Evolutionary conservation across 176 grass and related monocot genomes (phyloP).

Genomic region (Tillandsia leiboldiana): DNA sequence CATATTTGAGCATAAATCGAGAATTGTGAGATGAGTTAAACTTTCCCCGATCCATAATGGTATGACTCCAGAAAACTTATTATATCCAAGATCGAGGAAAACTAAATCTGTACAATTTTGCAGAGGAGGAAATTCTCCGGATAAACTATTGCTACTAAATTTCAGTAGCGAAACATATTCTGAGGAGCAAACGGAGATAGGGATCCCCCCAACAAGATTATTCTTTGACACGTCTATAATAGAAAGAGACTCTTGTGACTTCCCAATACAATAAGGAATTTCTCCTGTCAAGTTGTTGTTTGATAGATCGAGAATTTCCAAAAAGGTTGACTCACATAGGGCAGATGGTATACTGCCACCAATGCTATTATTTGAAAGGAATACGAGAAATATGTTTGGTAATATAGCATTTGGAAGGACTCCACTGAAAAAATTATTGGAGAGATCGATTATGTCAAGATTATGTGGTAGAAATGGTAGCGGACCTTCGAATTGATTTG

Average conservation of each 20-base stretch:
- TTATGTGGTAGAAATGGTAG: not conserved
- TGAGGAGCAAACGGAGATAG: no score
- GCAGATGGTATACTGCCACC: no score
- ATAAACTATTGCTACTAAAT: not conserved
- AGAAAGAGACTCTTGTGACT: not conserved
- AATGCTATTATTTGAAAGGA: no score
- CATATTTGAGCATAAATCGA: constrained; percentile 25
- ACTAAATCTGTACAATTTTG: not conserved
- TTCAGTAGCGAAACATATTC: no score
- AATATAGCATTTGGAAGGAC: no score
- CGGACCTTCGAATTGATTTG: not conserved
- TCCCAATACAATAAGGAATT: not conserved
- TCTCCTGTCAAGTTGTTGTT: no score
- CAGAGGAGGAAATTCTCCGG: constrained; percentile 28
- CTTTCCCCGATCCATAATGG: constrained; percentile 32
- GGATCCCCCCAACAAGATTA: constrained; percentile 1
- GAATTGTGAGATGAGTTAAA: not conserved
- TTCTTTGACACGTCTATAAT: not conserved
- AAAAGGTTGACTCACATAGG: no score
- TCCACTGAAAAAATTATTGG: not conserved
- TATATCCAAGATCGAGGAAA: constrained; percentile 30
- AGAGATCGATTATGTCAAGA: not conserved
- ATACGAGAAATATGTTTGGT: fast-evolving
- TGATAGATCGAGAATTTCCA: not conserved
- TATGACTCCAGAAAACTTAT: constrained; percentile 25